Conservation (phyloP, 1,284 basidiomycete genomes). For the Naganishia liquefaciens region DNA sequence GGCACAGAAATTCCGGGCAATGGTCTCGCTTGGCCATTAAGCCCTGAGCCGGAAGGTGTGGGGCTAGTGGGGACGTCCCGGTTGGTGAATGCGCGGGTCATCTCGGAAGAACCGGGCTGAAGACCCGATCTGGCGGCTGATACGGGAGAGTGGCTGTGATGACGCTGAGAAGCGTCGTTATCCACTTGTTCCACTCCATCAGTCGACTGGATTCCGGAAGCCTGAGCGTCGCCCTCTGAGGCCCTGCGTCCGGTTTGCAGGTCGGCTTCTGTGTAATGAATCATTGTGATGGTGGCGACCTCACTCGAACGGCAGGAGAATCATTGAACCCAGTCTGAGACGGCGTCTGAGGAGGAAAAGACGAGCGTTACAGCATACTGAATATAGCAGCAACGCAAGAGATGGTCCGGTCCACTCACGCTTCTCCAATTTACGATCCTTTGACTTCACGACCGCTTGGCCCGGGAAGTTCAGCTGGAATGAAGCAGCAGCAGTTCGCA, state of each 20-base stretch:
- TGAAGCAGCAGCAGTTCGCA: too few species aligned
- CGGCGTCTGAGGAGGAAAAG: not conserved
- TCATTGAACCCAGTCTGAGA: not conserved
- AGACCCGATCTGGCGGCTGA: not conserved
- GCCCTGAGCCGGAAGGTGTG: not conserved
- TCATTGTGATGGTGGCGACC: not conserved
- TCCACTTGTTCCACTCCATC: not conserved
- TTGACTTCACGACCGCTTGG: too few species aligned
- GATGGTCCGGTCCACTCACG: too few species aligned
- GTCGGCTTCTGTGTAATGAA: not conserved
- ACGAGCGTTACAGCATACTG: not conserved
- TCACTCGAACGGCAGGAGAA: not conserved
- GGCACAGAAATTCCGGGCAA: conserved; percentile 3
- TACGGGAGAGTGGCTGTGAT: not conserved
- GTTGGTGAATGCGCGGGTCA: not conserved
- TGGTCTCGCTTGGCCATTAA: not conserved
- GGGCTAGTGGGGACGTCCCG: not conserved
- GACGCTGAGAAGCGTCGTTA: too few species aligned
- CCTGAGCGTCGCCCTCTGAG: conserved; percentile 16
- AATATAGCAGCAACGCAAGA: too few species aligned
- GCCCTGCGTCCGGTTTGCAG: not conserved
- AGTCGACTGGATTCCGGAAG: not conserved
- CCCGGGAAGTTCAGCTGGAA: too few species aligned
- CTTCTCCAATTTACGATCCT: too few species aligned
- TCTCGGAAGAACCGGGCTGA: not conserved